Conservation (phyloP, 495 filamentous ascomycete species). For the Bryoglossum gracile region DNA sequence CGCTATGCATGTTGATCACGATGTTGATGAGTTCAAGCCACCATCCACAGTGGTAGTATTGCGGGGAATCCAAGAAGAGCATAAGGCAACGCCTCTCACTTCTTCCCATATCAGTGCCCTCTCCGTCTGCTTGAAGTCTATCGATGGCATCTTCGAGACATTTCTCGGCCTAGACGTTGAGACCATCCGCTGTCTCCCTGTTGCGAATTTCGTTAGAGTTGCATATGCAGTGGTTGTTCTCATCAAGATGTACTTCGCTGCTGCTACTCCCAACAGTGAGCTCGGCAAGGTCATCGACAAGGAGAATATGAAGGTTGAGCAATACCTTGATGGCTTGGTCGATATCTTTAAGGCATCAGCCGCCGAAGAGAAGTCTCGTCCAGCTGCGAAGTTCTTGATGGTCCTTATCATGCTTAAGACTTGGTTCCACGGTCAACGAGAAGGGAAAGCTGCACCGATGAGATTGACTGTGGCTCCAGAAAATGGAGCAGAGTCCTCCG, state of each 20-base stretch:
- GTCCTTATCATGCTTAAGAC: conserved; percentile 66
- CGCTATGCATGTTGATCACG: conserved; percentile 66
- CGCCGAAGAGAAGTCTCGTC: conserved; percentile 55
- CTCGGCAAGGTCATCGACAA: conserved; percentile 71
- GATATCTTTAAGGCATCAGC: conserved; percentile 59
- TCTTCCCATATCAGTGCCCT: conserved; percentile 64
- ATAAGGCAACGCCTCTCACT: conserved; percentile 40
- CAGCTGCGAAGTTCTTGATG: conserved; percentile 68
- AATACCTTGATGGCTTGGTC: conserved; percentile 62
- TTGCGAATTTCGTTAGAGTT: conserved; percentile 69
- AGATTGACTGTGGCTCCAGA: neutral
- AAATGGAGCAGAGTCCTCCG: neutral
- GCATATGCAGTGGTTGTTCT: conserved; percentile 79
- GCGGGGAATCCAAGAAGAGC: conserved; percentile 9
- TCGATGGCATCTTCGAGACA: conserved; percentile 66
- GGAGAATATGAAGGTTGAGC: conserved; percentile 65
- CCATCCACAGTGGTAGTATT: conserved; percentile 42
- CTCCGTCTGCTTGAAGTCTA: conserved; percentile 59
- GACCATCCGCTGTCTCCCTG: conserved; percentile 62
- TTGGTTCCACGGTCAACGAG: conserved; percentile 53
- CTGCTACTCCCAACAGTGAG: conserved; percentile 55
- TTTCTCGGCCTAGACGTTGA: conserved; percentile 55
- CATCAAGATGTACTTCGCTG: conserved; percentile 81
- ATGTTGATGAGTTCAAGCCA: conserved; percentile 50
- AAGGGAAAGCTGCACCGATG: neutral